Percentiles rank a stretch among this genome's conserved stretches.
These are phyloP conservation scores for Rhodofomes roseus DNA, from an alignment of 1,284 basidiomycete species.

Conservation along the genomic window DNA sequence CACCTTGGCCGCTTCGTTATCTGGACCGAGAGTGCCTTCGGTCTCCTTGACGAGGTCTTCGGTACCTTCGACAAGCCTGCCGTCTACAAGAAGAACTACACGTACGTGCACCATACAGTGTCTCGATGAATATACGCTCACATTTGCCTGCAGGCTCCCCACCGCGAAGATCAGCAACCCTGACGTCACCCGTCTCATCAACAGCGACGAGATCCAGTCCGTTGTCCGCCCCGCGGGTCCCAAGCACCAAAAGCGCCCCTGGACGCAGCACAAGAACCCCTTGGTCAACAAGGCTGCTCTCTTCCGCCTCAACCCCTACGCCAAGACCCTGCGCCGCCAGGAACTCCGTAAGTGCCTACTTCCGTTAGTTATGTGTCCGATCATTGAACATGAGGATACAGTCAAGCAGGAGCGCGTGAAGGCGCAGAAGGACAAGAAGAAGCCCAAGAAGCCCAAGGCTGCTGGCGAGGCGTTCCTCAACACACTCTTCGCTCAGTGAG, in stretches of 20 bases:
- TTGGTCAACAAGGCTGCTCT: constrained; percentile 94
- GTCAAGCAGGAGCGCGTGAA: constrained; percentile 78
- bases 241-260: constrained; percentile 86
- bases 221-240: constrained; percentile 86
- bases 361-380: not conserved
- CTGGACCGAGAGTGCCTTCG: constrained; percentile 98
- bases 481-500: constrained; percentile 84
- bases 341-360: constrained; percentile 66
- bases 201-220: constrained; percentile 95
- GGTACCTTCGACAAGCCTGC: constrained; percentile 88
- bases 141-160: constrained; percentile 59
- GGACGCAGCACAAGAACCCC: constrained; percentile 99
- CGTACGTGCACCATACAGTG: constrained; percentile 42
- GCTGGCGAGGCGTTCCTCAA: constrained; percentile 87
- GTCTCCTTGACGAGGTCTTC: constrained; percentile 91
- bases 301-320: constrained; percentile 99
- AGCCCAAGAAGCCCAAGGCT: constrained; percentile 54
- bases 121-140: constrained; percentile 6
- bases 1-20: constrained; percentile 99
- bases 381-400: constrained; percentile 24
- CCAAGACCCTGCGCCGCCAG: constrained; percentile 88
- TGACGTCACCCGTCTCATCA: constrained; percentile 97
- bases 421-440: constrained; percentile 60
- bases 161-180: constrained; percentile 96
- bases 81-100: constrained; percentile 90